Evolutionary conservation across 2,329 filamentous ascomycete species (phyloP), one percentile per base, ranked within the genome.

Genomic region (Pezicula rhizophila): DNA sequence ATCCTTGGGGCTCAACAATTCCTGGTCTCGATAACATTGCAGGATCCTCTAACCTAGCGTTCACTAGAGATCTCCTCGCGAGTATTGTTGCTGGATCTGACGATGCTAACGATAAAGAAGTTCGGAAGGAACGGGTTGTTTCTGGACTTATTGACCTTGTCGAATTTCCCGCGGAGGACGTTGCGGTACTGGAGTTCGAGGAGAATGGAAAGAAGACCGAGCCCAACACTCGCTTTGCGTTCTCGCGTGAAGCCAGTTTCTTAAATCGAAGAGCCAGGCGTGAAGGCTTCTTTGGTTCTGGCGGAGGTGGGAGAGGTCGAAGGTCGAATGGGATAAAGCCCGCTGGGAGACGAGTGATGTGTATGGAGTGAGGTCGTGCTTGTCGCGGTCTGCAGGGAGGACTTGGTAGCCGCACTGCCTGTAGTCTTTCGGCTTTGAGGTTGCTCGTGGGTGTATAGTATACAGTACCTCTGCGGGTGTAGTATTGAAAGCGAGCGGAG

Each of bases 351-450:
- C 72, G 50, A 69, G 61, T 69, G 51, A 80, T 78, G 61, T 77
- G 74, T 52, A 80, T 79, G 38, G 75, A 77, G 57, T 79, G 76
- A 39, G 75, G 76, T 59, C 76, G 69, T 55, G 75, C 71, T 50
- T 65, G 71, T 56, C 76, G 72, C 49, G 70, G 70, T 58, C 73
- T 71, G 60, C 76, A 79, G 55, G 71, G 67, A 48, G 65, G 69
- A 42, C 56, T 64, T 50, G 62, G 70, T 55, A 67, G 56, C n/a
- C 51, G 51, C 23, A 51, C 37, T 25, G 49, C 39, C 31, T 54
- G 52, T 33, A 48, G 28, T 10, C 54, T 49, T 17, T 53, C 51
- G 17, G 51, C 42, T 26, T 42, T 41, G 18, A 47, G 44, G 41
- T 50, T 50, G 18, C 25, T 42, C 11, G 49, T 33, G 18, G 60